Evolutionary conservation across 176 grass and related monocot species (phyloP), one percentile per base, ranked within the genome.

Genomic region (Luzula sylvatica): DNA sequence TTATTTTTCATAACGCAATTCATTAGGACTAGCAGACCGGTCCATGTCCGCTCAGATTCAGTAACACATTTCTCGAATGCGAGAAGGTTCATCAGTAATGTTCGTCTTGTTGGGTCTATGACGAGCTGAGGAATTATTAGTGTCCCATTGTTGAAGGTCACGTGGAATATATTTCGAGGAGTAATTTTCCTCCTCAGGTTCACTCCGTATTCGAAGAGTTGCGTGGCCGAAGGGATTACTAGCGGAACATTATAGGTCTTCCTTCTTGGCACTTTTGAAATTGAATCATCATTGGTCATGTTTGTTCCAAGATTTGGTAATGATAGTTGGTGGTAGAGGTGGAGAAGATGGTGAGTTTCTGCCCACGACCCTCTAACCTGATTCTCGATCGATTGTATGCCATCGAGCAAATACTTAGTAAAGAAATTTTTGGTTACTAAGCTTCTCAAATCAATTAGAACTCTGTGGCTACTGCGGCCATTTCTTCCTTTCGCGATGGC

Each of bases 1-100:
- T 58, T 58, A 13, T 38, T 40, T 13, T 41, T 58, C 2, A 58
- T 13, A 16, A 58, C 11, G 27, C 26, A 58, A 35, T 41, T 58
- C 55, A 58, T 30, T 28, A 41, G 17, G 20, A 58, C 27, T 28
- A 58, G 29, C 9, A 58, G 17, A 58, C 55, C 55, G 0, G 55
- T 58, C 55, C 55, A 58, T 41, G 26, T 58, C 0, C 55, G 9
- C 7, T 58, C 38, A 1, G 23, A 20, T 11, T 23, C 8, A 5
- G 17, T 18, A 3, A 58, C 18, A 13, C 16, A 8, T 22, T 58
- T 28, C 11, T 58, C 55, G 8, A 58, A 41, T 6, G 29, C 55
- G 29, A 58, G 21, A 41, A 58, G 30, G 27, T 58, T 58, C 55
- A 58, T 58, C 30, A 58, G 11, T 14, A 58, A 30, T 9, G 26